These are phyloP conservation scores for Colletotrichum sp. DNA, from an alignment of 2,329 filamentous ascomycete species.

Conservation along the genomic window DNA sequence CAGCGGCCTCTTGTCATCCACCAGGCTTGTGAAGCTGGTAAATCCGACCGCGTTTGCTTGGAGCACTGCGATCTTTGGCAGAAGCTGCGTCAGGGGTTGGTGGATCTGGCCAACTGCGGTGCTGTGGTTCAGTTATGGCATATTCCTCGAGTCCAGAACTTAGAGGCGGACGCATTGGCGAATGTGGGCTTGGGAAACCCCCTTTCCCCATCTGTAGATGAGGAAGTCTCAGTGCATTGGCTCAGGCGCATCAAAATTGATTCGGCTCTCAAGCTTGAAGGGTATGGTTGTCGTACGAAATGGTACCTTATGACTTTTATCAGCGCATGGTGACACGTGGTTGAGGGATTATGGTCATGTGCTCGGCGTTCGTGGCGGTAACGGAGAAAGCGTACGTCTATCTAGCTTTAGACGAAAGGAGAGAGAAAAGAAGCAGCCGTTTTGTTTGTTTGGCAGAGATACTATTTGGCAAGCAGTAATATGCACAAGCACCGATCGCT, in stretches of 20 bases:
- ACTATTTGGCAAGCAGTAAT: background rate
- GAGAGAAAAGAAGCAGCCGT: background rate
- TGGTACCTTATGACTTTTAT: no score
- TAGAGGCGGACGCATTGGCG: background rate
- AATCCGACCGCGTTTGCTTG: background rate
- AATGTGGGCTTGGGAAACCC: background rate
- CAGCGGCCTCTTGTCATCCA: background rate
- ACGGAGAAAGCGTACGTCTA: background rate
- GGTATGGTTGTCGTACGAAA: no score
- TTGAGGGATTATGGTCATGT: background rate
- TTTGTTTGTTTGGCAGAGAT: background rate
- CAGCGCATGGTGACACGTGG: no score
- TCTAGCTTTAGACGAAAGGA: background rate
- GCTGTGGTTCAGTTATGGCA: background rate
- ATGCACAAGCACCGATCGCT: background rate
- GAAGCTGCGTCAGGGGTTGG: background rate
- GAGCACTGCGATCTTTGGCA: background rate
- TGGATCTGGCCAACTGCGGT: background rate
- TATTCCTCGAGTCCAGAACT: background rate
- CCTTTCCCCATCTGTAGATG: rapidly evolving
- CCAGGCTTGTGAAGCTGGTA: background rate
- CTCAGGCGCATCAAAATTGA: background rate
- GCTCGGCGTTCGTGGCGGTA: background rate
- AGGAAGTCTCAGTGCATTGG: rapidly evolving
- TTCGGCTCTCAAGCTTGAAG: background rate